Percentiles rank a stretch among this genome's conserved stretches.
Conservation (phyloP, 1,284 basidiomycete species). For the Trichosporon inkin region DNA sequence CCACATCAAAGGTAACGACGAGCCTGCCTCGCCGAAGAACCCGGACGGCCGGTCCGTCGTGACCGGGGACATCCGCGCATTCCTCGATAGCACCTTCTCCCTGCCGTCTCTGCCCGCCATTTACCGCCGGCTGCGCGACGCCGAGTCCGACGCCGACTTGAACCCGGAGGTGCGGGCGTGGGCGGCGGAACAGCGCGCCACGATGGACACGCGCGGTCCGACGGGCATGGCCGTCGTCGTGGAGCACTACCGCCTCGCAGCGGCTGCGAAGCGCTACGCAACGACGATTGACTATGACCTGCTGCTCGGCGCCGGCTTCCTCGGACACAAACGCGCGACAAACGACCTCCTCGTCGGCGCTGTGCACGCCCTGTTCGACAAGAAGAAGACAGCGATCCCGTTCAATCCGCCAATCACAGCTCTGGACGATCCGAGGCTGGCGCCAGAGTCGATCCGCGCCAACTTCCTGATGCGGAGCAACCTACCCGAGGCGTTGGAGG, state of each 20-base stretch:
- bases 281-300: background rate
- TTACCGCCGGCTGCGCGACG: conserved; percentile 56
- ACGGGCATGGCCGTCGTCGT: conserved; percentile 80
- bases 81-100: conserved; percentile 73
- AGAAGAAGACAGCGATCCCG: background rate
- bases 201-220: conserved; percentile 67
- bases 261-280: background rate
- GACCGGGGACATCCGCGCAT: conserved; percentile 61
- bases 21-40: conserved; percentile 55
- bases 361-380: background rate
- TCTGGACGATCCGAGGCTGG: background rate
- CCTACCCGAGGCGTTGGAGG: background rate
- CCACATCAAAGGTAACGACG: conserved; percentile 51
- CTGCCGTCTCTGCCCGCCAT: conserved; percentile 62
- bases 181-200: conserved; percentile 64
- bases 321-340: background rate
- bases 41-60: conserved; percentile 60
- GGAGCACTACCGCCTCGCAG: conserved; percentile 58
- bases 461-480: background rate
- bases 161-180: conserved; percentile 59
- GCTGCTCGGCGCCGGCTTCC: background rate
- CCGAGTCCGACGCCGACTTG: conserved; percentile 33
- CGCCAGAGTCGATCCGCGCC: background rate
- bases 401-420: background rate
- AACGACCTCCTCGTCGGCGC: background rate